Evolutionary conservation across 2,329 filamentous ascomycete species (phyloP), one percentile per base, ranked within the genome.

Genomic region (Diaporthe eres): DNA sequence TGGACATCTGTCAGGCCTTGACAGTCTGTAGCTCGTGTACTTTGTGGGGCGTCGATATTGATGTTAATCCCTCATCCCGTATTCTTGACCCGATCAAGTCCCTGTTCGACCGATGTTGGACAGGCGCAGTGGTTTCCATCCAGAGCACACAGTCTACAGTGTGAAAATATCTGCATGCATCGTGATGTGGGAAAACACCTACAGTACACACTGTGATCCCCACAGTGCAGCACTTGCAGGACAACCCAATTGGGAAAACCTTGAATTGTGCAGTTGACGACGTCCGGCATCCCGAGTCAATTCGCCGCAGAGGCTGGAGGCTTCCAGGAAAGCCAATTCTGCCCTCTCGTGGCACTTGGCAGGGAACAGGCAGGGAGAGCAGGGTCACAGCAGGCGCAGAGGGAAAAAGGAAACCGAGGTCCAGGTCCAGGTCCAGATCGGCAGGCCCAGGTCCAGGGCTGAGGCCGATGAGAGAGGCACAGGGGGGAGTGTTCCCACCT

Each of bases 311-410:
- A 42, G 47, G 47, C 47, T 68, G 49, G 63, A 37, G 31, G 19
- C 47, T 10, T 25, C 65, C 22, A 15, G 15, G 39, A 7, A 68
- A 68, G 22, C 44, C 65, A 68, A 68, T 68, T 68, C 47, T 68
- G 65, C 28, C 44, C 25, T 28, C 65, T 68, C 65, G 65, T 68
- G 65, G 61, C 61, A 49, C 31, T 22, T 19, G 65, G 47, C 65
- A 53, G 65, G 65, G 47, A 53, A 51, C 44, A 68, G 28, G 44
- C 44, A 53, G 47, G 60, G 58, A 12, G 37, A 34, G 13, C n/a
- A 44, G n/a, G 39, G 58, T n/a, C 51, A 55, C 12, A 25, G n/a
- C 49, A 53, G n/a, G 9, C 22, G 49, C 4, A 25, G n/a, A 25
- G 49, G 9, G 44, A 47, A 25, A 51, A 22, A 47, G 63, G 22